Evolutionary conservation across 495 filamentous ascomycete species (phyloP).

Genomic region (Cladorrhinum samala): DNA sequence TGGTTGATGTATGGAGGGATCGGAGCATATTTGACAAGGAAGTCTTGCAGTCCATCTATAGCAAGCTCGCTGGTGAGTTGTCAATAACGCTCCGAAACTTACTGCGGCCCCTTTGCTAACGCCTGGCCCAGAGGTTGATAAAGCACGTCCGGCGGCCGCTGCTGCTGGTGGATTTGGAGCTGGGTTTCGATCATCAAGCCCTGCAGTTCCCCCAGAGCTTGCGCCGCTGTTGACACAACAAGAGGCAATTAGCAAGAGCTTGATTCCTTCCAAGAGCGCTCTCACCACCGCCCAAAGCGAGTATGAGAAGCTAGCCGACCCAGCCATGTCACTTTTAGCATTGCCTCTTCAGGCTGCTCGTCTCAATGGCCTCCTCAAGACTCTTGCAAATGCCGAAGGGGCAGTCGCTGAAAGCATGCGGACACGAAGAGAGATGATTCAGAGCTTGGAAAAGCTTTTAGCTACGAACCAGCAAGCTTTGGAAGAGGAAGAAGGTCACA

Average conservation of each 20-base stretch:
- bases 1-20: conserved; percentile 90
- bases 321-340: conserved; percentile 56
- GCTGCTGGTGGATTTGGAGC: conserved; percentile 56
- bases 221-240: conserved; percentile 65
- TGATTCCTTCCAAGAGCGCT: conserved; percentile 53
- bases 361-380: conserved; percentile 78
- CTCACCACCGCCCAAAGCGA: conserved; percentile 66
- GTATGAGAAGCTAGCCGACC: conserved; percentile 73
- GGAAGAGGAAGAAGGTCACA: conserved; percentile 57
- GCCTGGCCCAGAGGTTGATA: conserved; percentile 63
- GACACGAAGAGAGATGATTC: conserved; percentile 69
- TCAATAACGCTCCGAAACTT: conserved; percentile 27
- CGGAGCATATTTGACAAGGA: conserved; percentile 75
- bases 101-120: not conserved
- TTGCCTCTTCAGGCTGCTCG: conserved; percentile 89
- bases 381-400: conserved; percentile 81
- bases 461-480: conserved; percentile 65
- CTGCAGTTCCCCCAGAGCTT: conserved; percentile 67
- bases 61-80: conserved; percentile 72
- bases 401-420: conserved; percentile 88
- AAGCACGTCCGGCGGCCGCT: conserved; percentile 58
- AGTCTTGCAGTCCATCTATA: conserved; percentile 72
- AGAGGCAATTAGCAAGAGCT: conserved; percentile 63
- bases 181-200: conserved; percentile 50
- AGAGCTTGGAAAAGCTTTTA: conserved; percentile 76